Conservation (phyloP, 1,139 yeast genomes). For the Suzukiozyma palmioleophila region DNA sequence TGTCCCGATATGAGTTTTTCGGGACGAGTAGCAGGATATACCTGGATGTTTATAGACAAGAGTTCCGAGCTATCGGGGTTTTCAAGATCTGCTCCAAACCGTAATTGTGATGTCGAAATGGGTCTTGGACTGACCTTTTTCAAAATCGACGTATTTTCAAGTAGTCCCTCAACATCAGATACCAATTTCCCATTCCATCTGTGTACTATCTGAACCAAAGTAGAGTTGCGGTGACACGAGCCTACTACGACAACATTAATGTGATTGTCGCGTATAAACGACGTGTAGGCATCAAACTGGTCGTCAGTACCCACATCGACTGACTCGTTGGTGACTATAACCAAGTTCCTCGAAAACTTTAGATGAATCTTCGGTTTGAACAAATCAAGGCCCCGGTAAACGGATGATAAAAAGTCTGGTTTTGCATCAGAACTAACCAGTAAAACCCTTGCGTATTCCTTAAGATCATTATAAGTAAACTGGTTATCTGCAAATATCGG, state of each 20-base stretch:
- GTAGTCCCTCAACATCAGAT: slow-evolving; percentile 12
- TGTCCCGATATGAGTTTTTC: slow-evolving; percentile 34
- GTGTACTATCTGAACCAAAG: slow-evolving; percentile 11
- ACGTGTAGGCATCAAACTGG: slow-evolving; percentile 1
- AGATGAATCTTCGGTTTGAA: slow-evolving; percentile 18
- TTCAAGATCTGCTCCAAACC: slow-evolving; percentile 31
- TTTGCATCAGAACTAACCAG: slow-evolving; percentile 6
- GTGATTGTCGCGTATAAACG: slow-evolving; percentile 2
- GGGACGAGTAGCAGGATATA: slow-evolving; percentile 58
- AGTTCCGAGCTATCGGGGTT: slow-evolving; percentile 10
- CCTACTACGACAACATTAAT: slow-evolving; percentile 11
- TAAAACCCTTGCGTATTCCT: slow-evolving; percentile 10
- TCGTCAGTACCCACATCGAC: slow-evolving; percentile 1
- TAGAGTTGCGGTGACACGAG: slow-evolving; percentile 14
- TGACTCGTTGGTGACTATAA: slow-evolving; percentile 42
- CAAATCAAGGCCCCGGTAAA: slow-evolving; percentile 26
- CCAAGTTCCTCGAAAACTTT: slow-evolving; percentile 34
- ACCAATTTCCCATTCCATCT: slow-evolving; percentile 11
- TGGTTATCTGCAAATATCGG: slow-evolving; percentile 17
- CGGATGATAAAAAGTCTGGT: slow-evolving; percentile 22
- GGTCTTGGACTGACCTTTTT: slow-evolving; percentile 35
- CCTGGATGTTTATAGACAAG: slow-evolving; percentile 46
- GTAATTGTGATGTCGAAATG: slow-evolving; percentile 32
- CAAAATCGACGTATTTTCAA: slow-evolving; percentile 20
- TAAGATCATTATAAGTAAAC: slow-evolving; percentile 20